A percentile compares a stretch with the other conserved stretches of the same genome.
Conservation (phyloP, 2,329 filamentous ascomycete species). For the Hypoxylon sp. region DNA sequence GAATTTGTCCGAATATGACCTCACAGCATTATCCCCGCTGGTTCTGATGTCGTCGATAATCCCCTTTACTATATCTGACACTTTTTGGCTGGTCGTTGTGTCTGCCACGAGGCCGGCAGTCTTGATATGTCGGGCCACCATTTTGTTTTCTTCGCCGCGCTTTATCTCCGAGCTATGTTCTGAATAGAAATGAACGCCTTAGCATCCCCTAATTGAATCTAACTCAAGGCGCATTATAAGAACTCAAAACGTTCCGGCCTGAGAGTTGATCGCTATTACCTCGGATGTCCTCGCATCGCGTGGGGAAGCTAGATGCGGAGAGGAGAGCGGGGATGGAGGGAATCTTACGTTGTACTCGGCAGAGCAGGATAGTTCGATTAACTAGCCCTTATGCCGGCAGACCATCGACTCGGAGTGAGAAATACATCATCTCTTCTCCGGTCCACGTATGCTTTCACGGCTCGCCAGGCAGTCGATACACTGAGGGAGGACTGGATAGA, state of each 20-base stretch:
- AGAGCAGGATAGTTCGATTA: not conserved
- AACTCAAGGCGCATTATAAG: not conserved
- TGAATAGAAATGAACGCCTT: not conserved
- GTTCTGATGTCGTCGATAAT: slow-evolving; percentile 62
- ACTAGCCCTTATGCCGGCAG: not conserved
- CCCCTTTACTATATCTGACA: slow-evolving; percentile 58
- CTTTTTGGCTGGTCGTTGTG: slow-evolving; percentile 48
- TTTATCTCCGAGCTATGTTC: not conserved
- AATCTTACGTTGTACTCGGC: slow-evolving; percentile 12
- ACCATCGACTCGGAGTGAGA: not conserved
- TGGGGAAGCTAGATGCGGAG: slow-evolving; percentile 27
- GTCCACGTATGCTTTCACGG: not conserved
- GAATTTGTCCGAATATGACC: slow-evolving; percentile 64
- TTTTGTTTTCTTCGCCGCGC: slow-evolving; percentile 19
- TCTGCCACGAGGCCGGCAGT: slow-evolving; percentile 38
- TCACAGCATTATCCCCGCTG: slow-evolving; percentile 63
- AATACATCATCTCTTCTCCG: not conserved
- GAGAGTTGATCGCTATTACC: slow-evolving; percentile 18
- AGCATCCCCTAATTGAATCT: not conserved
- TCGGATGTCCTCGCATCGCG: slow-evolving; percentile 25
- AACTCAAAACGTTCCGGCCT: not conserved
- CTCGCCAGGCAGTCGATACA: not conserved
- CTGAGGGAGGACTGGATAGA: slow-evolving; percentile 4
- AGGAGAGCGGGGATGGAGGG: slow-evolving; percentile 25
- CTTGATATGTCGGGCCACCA: slow-evolving; percentile 45